Conservation (phyloP, 108 stramenopile species). For the Fistulifera solaris region DNA sequence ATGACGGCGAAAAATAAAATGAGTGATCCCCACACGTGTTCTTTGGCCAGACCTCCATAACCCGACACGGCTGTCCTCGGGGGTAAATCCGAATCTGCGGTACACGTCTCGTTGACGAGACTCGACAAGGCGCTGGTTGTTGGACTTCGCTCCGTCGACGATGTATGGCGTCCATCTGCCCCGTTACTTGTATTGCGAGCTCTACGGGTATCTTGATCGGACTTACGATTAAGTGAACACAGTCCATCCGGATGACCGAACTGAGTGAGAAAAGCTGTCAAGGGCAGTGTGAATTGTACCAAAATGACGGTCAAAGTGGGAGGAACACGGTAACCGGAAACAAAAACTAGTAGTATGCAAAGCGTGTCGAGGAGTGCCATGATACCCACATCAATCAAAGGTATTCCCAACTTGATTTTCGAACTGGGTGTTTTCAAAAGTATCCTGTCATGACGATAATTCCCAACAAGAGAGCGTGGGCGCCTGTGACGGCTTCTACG, state of each 20-base stretch:
- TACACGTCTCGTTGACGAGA: neutral
- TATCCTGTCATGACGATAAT: conserved; percentile 35
- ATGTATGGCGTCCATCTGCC: neutral
- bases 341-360: conserved; percentile 57
- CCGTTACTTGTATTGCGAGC: neutral
- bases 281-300: conserved; percentile 64
- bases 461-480: conserved; percentile 51
- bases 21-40: conserved; percentile 52
- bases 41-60: conserved; percentile 58
- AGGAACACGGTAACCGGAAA: conserved; percentile 68
- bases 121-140: conserved; percentile 1
- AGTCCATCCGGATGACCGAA: conserved; percentile 58
- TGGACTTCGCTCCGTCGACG: neutral
- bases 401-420: conserved; percentile 37
- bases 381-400: conserved; percentile 60
- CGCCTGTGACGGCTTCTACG: conserved; percentile 51
- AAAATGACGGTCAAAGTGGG: conserved; percentile 80
- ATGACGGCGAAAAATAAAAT: conserved; percentile 61
- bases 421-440: conserved; percentile 12
- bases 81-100: neutral
- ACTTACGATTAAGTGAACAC: conserved; percentile 15
- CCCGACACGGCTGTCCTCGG: conserved; percentile 24
- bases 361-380: conserved; percentile 81
- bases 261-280: conserved; percentile 64
- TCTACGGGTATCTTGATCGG: neutral